These are phyloP conservation scores for Fusarium chlamydosporum DNA, from an alignment of 2,329 filamentous ascomycete genomes.

Conservation along the genomic window DNA sequence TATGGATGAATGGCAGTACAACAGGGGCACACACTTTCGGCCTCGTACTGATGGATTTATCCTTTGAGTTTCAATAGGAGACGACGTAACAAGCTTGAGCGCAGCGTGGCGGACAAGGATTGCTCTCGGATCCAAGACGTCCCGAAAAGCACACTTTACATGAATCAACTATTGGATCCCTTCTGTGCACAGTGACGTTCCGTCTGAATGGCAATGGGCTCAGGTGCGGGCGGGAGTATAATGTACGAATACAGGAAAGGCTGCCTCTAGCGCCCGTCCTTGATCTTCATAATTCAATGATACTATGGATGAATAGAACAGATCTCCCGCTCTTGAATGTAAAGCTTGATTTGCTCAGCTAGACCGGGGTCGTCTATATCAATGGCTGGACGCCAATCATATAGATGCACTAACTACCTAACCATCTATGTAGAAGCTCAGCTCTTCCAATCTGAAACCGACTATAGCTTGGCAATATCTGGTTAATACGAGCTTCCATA, in stretches of 20 bases:
- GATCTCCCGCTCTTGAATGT: constrained; percentile 5
- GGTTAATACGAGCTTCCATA: neutral
- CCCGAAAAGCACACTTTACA: neutral
- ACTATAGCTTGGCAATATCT: neutral
- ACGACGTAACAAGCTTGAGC: neutral
- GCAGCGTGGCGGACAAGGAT: constrained; percentile 6
- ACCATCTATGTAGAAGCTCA: neutral
- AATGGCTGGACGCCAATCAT: neutral
- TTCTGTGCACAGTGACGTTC: neutral
- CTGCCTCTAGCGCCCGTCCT: neutral
- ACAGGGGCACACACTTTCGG: constrained; percentile 15
- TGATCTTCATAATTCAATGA: constrained; percentile 9
- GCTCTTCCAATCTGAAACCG: neutral
- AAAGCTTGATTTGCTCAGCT: neutral
- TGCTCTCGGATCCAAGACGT: constrained; percentile 1
- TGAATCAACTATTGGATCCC: neutral
- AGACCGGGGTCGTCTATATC: constrained; percentile 14
- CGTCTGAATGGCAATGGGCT: neutral
- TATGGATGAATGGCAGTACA: constrained; percentile 19
- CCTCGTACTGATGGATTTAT: neutral
- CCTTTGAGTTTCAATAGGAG: constrained; percentile 5
- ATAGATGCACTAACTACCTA: neutral
- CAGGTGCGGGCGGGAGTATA: neutral
- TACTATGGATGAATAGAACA: constrained; percentile 1
- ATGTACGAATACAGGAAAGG: neutral